Evolutionary conservation across 495 filamentous ascomycete species (phyloP), one percentile per base, ranked within the genome.

Genomic region (Penicillium manginii): DNA sequence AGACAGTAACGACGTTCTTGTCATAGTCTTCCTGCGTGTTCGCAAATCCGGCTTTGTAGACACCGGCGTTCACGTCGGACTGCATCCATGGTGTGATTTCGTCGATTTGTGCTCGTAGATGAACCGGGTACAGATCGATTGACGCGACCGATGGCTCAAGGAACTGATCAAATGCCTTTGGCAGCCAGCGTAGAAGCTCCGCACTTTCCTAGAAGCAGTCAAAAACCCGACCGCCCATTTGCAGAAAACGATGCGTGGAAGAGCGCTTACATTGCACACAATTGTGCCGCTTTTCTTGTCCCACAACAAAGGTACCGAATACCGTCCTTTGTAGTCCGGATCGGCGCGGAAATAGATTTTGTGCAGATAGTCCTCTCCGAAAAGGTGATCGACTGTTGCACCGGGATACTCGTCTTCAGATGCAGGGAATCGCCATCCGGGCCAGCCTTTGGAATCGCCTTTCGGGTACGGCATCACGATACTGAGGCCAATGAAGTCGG

Each of bases 401-500:
- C 69, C 69, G 4, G 77, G 72, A 56, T 85, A 83, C 54, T 83
- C 78, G 12, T 75, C 73, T 35, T 84, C 67, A 2, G 70, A 72
- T 6, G 33, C 48, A 3, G 82, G 79, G 59, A 84, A 84, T 39
- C 66, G 60, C 81, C 81, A 84, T 52, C 80, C 81, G 0, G 73
- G 73, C 70, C 78, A 81, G 14, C 81, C 78, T 18, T 75, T 76
- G 21, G 78, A 74, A 35, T 79, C 72, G 19, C 74, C 80, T 79
- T 88, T 83, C 58, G 82, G 81, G 63, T 91, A 83, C 77, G 87
- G 88, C 62, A 91, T 88, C 4, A 93, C 87, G n/a, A 82, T 73
- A 2, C 87, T 88, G 55, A 86, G 81, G 17, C 86, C 81, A 46
- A 96, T 83, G 29, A 91, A 78, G 11, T 85, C 77, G 49, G 89